Evolutionary conservation across 108 stramenopile genomes (phyloP).

Genomic region (Licmophora abbreviata): DNA sequence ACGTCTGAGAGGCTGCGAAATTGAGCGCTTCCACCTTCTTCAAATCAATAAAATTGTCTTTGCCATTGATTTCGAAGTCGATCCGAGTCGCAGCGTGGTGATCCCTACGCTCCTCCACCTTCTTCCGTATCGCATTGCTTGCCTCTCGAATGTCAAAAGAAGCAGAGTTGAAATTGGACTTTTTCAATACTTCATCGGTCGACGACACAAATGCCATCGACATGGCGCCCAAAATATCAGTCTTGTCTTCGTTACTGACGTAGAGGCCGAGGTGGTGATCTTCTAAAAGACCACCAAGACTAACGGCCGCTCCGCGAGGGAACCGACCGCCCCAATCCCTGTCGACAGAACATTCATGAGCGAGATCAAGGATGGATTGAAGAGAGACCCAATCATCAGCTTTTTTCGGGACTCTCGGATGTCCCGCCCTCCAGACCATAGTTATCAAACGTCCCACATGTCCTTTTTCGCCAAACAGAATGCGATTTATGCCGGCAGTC

Average conservation of each 20-base stretch:
- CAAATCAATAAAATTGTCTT: conserved; percentile 49
- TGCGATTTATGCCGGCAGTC: too few species aligned
- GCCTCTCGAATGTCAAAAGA: too few species aligned
- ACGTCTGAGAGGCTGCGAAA: conserved; percentile 3
- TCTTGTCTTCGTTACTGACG: conserved; percentile 21
- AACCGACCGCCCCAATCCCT: too few species aligned
- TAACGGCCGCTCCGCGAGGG: too few species aligned
- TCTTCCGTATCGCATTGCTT: conserved; percentile 18
- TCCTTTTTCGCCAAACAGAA: too few species aligned
- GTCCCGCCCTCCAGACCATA: too few species aligned
- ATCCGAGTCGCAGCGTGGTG: conserved; percentile 26
- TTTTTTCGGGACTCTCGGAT: conserved; percentile 49
- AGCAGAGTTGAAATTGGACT: conserved; percentile 8
- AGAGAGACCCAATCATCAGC: conserved; percentile 23
- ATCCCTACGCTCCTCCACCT: conserved; percentile 15
- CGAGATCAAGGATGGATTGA: conserved; percentile 1
- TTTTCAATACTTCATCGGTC: conserved; percentile 48
- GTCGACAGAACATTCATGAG: conserved; percentile 4
- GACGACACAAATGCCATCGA: conserved; percentile 70
- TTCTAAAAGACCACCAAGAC: conserved; percentile 30
- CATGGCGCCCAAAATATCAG: conserved; percentile 61
- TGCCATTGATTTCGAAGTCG: conserved; percentile 50
- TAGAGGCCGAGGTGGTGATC: conserved; percentile 56
- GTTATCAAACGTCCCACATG: too few species aligned
- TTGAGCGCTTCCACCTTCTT: conserved; percentile 36